Base-by-base conservation (phyloP, 164 flowering plant genomes). In the Sedum album region DNA sequence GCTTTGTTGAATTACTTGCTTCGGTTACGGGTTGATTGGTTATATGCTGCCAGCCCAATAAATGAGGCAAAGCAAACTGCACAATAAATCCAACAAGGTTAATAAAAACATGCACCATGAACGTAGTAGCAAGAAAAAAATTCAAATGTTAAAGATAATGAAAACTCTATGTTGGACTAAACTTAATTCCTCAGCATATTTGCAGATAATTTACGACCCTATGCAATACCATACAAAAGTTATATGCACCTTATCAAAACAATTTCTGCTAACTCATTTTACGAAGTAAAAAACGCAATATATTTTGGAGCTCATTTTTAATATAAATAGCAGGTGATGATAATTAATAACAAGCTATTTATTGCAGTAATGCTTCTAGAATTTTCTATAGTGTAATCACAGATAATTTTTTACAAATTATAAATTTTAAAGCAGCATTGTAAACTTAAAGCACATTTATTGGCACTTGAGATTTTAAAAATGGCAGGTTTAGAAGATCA, bases 51-150 rank as follows among this genome's bases (percentile, higher is more conserved):
- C 90, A 86, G n/a, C 90, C 88, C 78, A 88, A 68, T 60, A 88
- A 68, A 68, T 83, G 83, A 0, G 93, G 93, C 76, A 88, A 70
- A 18, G 79, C 80, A 77, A 72, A 88, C 93, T 85, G 87, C 78
- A 80, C 10, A 25, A 20, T 28, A 44, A 23, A 61, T 42, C 26
- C 18, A 10, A 44, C 33, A 25, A 44, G 20, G 49, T 31, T 17
- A 62, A 7, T 28, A 41, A 42, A n/a, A 33, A n/a, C 51, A 14
- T 64, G 11, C 44, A n/a, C 39, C 18, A 18, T 9, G 42, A 67
- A 18, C 48, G 0, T 3, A 26, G 31, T 35, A 60, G 53, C 13
- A n/a, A 26, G 51, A 25, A 20, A 25, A 49, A n/a, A 1, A 0
- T 18, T 31, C 35, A 23, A 48, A 4, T 35, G n/a, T 42, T 5